Conservation (phyloP, 805 yeast species). For the Starmerella vaccinii region DNA sequence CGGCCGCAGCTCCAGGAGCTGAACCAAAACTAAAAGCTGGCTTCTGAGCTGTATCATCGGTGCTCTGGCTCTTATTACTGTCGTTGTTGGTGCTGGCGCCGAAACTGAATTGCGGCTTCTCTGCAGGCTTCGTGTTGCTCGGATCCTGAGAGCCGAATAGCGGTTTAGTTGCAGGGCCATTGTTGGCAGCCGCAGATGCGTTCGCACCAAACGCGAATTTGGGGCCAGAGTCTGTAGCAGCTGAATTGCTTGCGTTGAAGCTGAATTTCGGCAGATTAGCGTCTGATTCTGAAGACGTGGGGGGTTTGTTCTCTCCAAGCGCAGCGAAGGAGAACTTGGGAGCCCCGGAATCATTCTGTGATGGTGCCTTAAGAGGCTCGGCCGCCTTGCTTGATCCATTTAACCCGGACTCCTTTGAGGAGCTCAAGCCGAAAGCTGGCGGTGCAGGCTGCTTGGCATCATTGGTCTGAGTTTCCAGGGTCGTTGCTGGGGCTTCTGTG, state of each 20-base stretch:
- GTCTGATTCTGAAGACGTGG: too few relatives aligned
- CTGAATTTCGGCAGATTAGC: slow-evolving; percentile 8
- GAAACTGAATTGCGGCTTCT: background rate
- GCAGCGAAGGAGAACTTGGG: background rate
- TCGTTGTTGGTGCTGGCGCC: background rate
- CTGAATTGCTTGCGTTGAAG: background rate
- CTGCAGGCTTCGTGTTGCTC: background rate
- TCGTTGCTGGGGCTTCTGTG: background rate
- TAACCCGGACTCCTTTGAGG: background rate
- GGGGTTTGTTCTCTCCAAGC: background rate
- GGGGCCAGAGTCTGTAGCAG: background rate
- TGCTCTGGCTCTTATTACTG: background rate
- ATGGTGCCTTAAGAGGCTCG: background rate
- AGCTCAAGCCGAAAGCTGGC: background rate
- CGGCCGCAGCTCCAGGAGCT: background rate
- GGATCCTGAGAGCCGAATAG: background rate
- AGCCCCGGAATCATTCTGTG: background rate
- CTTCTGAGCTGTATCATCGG: background rate
- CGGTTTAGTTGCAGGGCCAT: background rate
- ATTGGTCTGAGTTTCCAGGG: background rate
- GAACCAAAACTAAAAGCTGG: background rate
- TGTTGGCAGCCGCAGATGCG: background rate
- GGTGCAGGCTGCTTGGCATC: background rate
- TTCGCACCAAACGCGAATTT: background rate
- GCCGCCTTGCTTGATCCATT: background rate